Evolutionary conservation across 139 green algal genomes (phyloP), one percentile per base, ranked within the genome.

Genomic region (Gonium pectorale): DNA sequence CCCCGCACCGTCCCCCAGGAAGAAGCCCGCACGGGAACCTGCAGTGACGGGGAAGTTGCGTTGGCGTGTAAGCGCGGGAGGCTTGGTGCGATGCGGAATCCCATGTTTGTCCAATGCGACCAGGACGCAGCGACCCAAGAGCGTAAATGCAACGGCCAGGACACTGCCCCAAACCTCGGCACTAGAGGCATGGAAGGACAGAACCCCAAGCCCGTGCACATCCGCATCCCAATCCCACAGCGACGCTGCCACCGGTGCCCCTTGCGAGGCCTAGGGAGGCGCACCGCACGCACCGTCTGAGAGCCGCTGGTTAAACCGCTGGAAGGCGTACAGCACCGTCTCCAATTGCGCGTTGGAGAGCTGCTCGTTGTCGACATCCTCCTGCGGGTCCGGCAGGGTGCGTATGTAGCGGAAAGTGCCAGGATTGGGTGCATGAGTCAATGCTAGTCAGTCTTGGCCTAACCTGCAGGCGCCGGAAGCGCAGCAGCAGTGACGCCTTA

Each of bases 1-100:
- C 27, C 95, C 94, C 33, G 95, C 95, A 56, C 95, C 95, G 77
- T 98, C 95, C 27, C 93, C 95, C 24, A 98, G 86, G 63, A 97
- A 97, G 89, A 97, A 98, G 2, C 95, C 95, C 1, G 88, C 82
- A 9, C 81, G 87, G 22, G 86, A 54, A 35, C 84, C 56, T 80
- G 70, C n/a, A n/a, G n/a, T n/a, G n/a, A n/a, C n/a, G n/a, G n/a
- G n/a, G n/a, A n/a, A n/a, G n/a, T n/a, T n/a, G n/a, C n/a, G n/a
- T n/a, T n/a, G n/a, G n/a, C n/a, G n/a, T n/a, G n/a, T n/a, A n/a
- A n/a, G n/a, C n/a, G n/a, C n/a, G n/a, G n/a, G n/a, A n/a, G n/a
- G n/a, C n/a, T n/a, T n/a, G n/a, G n/a, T n/a, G n/a, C n/a, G n/a
- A n/a, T n/a, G n/a, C n/a, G n/a, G n/a, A n/a, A n/a, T n/a, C n/a